A percentile compares a stretch with the other conserved stretches of the same genome.
These are phyloP conservation scores for Penicillium frequentans DNA, from an alignment of 2,329 filamentous ascomycete species.

Conservation along the genomic window DNA sequence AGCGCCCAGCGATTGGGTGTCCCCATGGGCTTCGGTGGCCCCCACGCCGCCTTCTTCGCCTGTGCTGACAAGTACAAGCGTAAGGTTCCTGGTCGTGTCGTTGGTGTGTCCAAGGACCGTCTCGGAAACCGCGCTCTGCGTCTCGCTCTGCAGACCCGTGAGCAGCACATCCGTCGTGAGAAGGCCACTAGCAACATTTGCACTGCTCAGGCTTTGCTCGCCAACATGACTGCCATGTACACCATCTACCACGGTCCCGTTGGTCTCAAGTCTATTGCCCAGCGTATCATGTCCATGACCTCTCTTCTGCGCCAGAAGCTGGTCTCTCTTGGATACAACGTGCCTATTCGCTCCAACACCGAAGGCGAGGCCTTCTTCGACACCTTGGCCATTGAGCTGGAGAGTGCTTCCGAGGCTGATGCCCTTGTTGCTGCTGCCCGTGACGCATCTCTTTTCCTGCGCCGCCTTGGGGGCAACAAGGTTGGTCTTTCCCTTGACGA, in stretches of 20 bases:
- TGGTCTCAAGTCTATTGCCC: slow-evolving; percentile 79
- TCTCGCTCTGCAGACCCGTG: slow-evolving; percentile 84
- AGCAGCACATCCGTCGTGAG: slow-evolving; percentile 94
- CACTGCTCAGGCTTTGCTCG: slow-evolving; percentile 88
- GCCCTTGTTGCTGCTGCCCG: slow-evolving; percentile 55
- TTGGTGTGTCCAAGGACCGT: slow-evolving; percentile 89
- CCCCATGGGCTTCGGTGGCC: slow-evolving; percentile 86
- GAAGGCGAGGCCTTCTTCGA: slow-evolving; percentile 70
- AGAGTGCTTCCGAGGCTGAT: slow-evolving; percentile 51
- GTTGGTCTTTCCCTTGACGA: slow-evolving; percentile 80
- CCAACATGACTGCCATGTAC: slow-evolving; percentile 95
- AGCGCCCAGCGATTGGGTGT: slow-evolving; percentile 90
- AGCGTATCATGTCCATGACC: slow-evolving; percentile 71
- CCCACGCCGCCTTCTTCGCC: slow-evolving; percentile 96
- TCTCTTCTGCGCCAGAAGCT: slow-evolving; percentile 67
- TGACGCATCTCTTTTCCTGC: slow-evolving; percentile 60
- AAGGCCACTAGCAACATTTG: slow-evolving; percentile 98
- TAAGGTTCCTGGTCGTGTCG: slow-evolving; percentile 86
- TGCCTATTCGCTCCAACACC: slow-evolving; percentile 58
- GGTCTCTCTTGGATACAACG: slow-evolving; percentile 62
- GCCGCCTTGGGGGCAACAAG: slow-evolving; percentile 59
- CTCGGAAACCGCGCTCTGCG: slow-evolving; percentile 78
- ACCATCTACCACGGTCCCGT: slow-evolving; percentile 89
- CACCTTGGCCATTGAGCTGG: slow-evolving; percentile 69
- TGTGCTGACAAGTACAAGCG: slow-evolving; percentile 89